These are phyloP conservation scores for Neltuma alba DNA, from an alignment of 306 rosid species.

Conservation along the genomic window DNA sequence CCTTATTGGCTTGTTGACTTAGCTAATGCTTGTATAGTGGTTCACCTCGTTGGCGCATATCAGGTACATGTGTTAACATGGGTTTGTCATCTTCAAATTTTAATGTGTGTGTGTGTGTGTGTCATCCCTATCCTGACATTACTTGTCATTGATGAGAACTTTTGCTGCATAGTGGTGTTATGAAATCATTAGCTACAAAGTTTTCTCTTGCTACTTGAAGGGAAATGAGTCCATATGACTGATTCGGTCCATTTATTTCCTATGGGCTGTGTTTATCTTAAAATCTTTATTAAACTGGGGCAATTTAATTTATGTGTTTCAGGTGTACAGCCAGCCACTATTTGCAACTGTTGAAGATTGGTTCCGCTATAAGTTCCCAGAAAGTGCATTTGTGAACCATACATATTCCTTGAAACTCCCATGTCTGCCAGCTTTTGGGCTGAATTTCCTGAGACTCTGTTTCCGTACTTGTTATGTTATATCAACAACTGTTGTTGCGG, in stretches of 20 bases:
- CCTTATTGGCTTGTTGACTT: conserved; percentile 71
- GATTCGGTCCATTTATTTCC: not conserved
- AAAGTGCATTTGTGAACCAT: conserved; percentile 47
- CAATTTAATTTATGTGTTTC: conserved; percentile 16
- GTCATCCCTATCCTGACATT: conserved; percentile 6
- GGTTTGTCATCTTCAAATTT: conserved; percentile 9
- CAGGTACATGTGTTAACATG: conserved; percentile 48
- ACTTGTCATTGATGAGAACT: not conserved
- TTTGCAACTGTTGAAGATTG: conserved; percentile 65
- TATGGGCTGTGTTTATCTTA: not conserved
- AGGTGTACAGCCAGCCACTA: conserved; percentile 75
- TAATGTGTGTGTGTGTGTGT: not conserved
- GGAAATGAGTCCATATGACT: not conserved
- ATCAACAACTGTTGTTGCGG: conserved; percentile 53
- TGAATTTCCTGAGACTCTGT: conserved; percentile 52
- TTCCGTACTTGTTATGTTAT: conserved; percentile 60
- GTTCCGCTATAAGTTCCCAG: conserved; percentile 44
- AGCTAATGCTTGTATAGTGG: conserved; percentile 70
- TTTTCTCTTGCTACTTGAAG: conserved; percentile 1
- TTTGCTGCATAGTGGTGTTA: not conserved
- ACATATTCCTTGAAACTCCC: conserved; percentile 48
- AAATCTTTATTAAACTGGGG: not conserved
- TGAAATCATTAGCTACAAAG: not conserved
- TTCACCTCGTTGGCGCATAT: conserved; percentile 86
- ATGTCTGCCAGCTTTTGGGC: conserved; percentile 41